Evolutionary conservation across 352 stramenopile genomes (phyloP).

Genomic region (Saprolegnia parasitica): DNA sequence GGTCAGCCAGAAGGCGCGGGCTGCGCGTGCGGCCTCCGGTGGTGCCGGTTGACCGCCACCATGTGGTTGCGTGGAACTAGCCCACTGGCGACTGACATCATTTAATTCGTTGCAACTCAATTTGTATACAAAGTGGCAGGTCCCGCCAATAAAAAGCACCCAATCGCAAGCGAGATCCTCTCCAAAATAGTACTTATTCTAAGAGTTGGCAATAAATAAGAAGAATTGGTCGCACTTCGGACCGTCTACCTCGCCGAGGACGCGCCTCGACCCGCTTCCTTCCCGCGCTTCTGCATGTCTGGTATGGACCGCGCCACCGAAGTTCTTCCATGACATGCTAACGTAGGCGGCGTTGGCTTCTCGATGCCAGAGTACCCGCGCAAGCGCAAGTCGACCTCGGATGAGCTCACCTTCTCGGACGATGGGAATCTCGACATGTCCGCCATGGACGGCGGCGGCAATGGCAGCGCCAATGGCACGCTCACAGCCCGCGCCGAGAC

Average conservation of each 20-base stretch:
- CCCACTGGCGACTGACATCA: too few relatives aligned
- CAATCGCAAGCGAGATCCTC: neutral
- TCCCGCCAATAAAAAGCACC: neutral
- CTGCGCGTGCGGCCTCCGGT: too few relatives aligned
- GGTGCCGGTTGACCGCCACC: too few relatives aligned
- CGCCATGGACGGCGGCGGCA: neutral
- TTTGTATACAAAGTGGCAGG: too few relatives aligned
- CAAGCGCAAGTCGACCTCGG: conserved; percentile 7
- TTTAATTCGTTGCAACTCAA: too few relatives aligned
- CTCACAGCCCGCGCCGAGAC: conserved; percentile 69
- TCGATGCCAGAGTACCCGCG: conserved; percentile 12
- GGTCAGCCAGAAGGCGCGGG: too few relatives aligned
- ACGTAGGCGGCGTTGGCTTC: conserved; percentile 6
- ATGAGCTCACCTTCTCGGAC: conserved; percentile 3
- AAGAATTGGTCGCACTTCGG: neutral
- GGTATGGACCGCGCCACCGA: neutral
- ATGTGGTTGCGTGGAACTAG: too few relatives aligned
- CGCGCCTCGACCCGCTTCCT: neutral
- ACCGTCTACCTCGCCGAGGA: neutral
- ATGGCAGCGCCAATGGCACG: conserved; percentile 24
- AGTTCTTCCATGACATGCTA: neutral
- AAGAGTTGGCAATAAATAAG: neutral
- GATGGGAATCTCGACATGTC: neutral
- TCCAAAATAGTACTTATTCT: neutral
- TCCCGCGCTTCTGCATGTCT: neutral